Base-by-base conservation (phyloP, 2,329 filamentous ascomycete genomes). In the Colletotrichum kahawae region DNA sequence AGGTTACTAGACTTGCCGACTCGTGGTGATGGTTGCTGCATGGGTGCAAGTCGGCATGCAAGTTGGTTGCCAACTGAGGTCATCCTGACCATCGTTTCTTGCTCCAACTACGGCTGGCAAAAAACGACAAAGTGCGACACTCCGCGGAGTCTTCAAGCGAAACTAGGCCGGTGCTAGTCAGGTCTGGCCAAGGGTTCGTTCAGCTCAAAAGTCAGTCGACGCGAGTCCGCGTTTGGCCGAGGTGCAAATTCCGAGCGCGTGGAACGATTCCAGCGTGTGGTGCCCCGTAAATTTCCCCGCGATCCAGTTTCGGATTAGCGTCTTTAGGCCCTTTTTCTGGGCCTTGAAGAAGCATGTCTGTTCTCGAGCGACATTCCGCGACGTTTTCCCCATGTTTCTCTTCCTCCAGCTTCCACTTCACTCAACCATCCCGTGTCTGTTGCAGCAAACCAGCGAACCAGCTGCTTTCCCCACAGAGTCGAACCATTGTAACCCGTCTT, bases 341-440 rank as follows among this genome's bases (percentile, higher is more conserved):
- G 6, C 21, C 16, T 31, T n/a, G 33, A 27, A 27, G 29, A 29
- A 69, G 18, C 1, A 18, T 54, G 21, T 36, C 65, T 67, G 70
- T 74, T 24, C n/a, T 51, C 43, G 43, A 73, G 75, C 79, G 79
- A 79, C 74, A 75, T 63, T 79, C 79, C 79, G 79, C 79, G 79
- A 77, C 13, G 27, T 10, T 24, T 36, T 27, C 29, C 24, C 33
- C 64, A 54, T 27, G 12, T 27, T 38, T 31, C 48, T 51, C 43
- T 51, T 38, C 65, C 51, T 57, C 74, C 36, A 64, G 18, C 70
- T 73, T 60, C 38, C 66, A 66, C 43, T 56, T 54, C 70, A 59
- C 24, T 27, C 21, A 43, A n/a, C 21, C 31, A 14, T 29, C 27
- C 65, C 36, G n/a, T n/a, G 21, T 18, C 10, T 4, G n/a, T 31